phyloP scores from a whole-genome alignment of 1,284 basidiomycete genomes.

The Apiotrichum laibachii region DNA sequence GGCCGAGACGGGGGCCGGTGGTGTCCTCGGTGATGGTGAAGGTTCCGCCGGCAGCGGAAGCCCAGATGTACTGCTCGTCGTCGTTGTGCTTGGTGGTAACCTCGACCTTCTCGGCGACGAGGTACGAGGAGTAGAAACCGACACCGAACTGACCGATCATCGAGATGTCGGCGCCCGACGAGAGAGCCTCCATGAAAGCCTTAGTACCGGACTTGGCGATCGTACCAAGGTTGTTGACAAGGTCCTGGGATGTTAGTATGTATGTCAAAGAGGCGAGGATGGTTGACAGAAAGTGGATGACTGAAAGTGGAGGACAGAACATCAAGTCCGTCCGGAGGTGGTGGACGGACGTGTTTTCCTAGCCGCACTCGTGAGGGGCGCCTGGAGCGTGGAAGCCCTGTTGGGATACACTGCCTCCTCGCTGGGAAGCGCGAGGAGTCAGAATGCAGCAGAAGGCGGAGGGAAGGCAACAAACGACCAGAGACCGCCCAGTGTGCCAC shows the following conservation, averaged over 20 bases:
- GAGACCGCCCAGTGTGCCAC: too few relatives aligned
- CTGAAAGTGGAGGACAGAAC: too few relatives aligned
- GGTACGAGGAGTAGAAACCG: slow-evolving; percentile 99
- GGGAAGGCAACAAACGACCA: too few relatives aligned
- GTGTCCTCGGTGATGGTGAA: slow-evolving; percentile 98
- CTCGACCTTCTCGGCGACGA: slow-evolving; percentile 96
- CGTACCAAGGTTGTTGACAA: slow-evolving; percentile 82
- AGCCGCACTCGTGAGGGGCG: too few relatives aligned
- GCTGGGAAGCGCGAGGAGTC: too few relatives aligned
- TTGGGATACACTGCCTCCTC: too few relatives aligned
- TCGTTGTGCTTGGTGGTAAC: slow-evolving; percentile 99
- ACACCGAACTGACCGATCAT: slow-evolving; percentile 76
- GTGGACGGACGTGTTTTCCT: too few relatives aligned
- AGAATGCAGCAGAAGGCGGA: too few relatives aligned
- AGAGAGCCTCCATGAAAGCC: slow-evolving; percentile 84
- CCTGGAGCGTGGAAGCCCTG: too few relatives aligned
- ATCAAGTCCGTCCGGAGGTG: too few relatives aligned
- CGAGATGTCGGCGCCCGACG: slow-evolving; percentile 92
- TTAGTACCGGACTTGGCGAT: slow-evolving; percentile 83
- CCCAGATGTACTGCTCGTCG: slow-evolving; percentile 99
- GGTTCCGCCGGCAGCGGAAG: slow-evolving; percentile 97
- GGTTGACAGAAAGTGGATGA: too few relatives aligned
- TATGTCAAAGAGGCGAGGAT: too few relatives aligned
- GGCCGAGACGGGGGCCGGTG: slow-evolving; percentile 82
- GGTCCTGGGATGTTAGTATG: slow-evolving; percentile 18